Evolutionary conservation across 192 early-diverging fungal genomes (phyloP).

Genomic region (Chytriomyces confervae): DNA sequence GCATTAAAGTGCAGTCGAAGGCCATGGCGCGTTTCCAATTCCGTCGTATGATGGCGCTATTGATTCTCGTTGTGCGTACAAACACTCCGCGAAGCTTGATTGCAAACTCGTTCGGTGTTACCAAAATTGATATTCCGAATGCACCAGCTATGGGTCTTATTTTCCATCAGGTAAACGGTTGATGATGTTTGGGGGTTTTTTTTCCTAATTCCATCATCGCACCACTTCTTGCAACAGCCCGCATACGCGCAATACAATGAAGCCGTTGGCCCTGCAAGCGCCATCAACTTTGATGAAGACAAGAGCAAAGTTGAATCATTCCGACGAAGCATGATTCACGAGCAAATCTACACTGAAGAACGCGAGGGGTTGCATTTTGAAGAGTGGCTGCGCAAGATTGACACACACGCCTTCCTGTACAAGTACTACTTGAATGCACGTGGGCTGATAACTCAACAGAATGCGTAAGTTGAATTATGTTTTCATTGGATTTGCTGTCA

Average conservation of each 20-base stretch:
- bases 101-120: slow-evolving; percentile 45
- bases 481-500: background rate
- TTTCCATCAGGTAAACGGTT: slow-evolving; percentile 28
- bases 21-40: slow-evolving; percentile 44
- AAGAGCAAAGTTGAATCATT: slow-evolving; percentile 30
- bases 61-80: slow-evolving; percentile 42
- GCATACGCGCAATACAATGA: slow-evolving; percentile 28
- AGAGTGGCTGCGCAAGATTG: slow-evolving; percentile 49
- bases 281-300: slow-evolving; percentile 22
- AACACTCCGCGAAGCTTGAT: slow-evolving; percentile 46
- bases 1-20: slow-evolving; percentile 44
- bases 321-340: slow-evolving; percentile 28
- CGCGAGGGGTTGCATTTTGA: slow-evolving; percentile 39
- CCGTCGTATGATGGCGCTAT: slow-evolving; percentile 44
- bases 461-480: slow-evolving; percentile 18
- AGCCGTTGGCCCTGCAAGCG: background rate
- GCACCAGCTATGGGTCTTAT: slow-evolving; percentile 38
- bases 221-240: background rate
- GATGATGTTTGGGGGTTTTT: background rate
- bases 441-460: slow-evolving; percentile 45
- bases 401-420: slow-evolving; percentile 57
- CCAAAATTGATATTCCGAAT: slow-evolving; percentile 44
- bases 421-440: slow-evolving; percentile 54
- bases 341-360: slow-evolving; percentile 26
- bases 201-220: background rate